Percentiles rank a stretch among this genome's conserved stretches.
phyloP scores from a whole-genome alignment of 2,329 filamentous ascomycete species.

The Laburnicola sp. region DNA sequence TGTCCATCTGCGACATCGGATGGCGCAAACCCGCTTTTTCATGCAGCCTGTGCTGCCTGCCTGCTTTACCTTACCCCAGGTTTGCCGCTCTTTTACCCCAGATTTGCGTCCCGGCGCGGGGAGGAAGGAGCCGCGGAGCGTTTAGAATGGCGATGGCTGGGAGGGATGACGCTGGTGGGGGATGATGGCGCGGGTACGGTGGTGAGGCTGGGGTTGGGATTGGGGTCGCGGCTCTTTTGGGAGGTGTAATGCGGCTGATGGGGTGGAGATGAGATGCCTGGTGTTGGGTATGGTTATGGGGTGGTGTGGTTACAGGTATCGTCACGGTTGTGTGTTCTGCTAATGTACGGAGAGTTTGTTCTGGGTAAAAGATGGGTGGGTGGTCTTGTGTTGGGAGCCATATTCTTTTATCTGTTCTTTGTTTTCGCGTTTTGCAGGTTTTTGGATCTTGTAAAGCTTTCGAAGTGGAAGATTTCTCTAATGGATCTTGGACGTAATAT shows the following conservation, averaged over 20 bases:
- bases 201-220: constrained; percentile 3
- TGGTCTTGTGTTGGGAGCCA: too few relatives aligned
- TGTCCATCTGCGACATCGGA: constrained; percentile 23
- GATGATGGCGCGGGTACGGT: constrained; percentile 8
- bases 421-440: too few relatives aligned
- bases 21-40: constrained; percentile 18
- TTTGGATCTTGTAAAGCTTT: too few relatives aligned
- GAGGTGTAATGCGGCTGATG: constrained; percentile 27
- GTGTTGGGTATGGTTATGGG: background rate
- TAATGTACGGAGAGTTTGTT: too few relatives aligned
- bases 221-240: constrained; percentile 22
- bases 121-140: constrained; percentile 14
- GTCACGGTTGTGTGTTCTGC: too few relatives aligned
- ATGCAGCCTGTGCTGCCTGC: constrained; percentile 15
- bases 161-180: background rate
- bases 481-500: too few relatives aligned
- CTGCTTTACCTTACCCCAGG: too few relatives aligned
- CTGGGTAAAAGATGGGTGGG: too few relatives aligned
- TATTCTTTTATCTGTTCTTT: too few relatives aligned
- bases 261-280: constrained; percentile 7
- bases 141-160: background rate
- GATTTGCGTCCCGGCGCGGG: constrained; percentile 18
- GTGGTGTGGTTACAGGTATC: too few relatives aligned
- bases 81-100: constrained; percentile 22
- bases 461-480: too few relatives aligned